Base-by-base conservation (phyloP, 768 basidiomycete genomes). In the Austroboletus eburneus region DNA sequence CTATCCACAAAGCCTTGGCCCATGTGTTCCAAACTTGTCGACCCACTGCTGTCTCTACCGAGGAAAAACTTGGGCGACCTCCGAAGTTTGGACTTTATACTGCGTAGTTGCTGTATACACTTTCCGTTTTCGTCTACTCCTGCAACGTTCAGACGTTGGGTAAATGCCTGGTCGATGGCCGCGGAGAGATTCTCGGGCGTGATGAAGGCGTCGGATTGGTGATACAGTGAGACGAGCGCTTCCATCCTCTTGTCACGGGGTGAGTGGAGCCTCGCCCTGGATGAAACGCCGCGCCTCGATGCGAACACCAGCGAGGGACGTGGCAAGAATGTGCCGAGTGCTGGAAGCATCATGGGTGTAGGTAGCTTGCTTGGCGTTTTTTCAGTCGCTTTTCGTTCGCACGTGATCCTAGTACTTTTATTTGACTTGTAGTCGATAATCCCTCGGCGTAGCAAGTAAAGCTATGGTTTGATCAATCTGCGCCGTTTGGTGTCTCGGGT, bases 201-300 rank as follows among this genome's bases (percentile, higher is more conserved):
- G 52, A 91, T 76, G 69, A 86, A 88, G 2, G 71, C 68, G 46
- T 79, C 79, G 40, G 82, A 69, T 68, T 87, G 79, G 70, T 91
- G 87, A 70, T 90, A 91, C 43, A 91, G 76, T 9, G 80, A 74
- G 51, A 89, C 76, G 51, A 90, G 80, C 3, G 85, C 82, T 49
- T 85, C 83, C 71, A 88, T 72, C 68, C 70, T 75, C 34, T 45
- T 45, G 42, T 67, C 56, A 41, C 55, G 49, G 16, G 53, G 43
- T 5, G 57, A 53, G 41, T 53, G 57, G 13, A 35, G 3, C n/a
- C 40, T 54, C 29, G 47, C 43, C 27, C 46, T 64, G 43, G 55
- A 57, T 9, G 63, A 66, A 13, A 48, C 33, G 17, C 39, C 23
- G 34, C 63, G 63, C 40, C 42, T 55, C 39, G 41, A 40, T 14